These are phyloP conservation scores for Clavispora carvajalis DNA, from an alignment of 805 yeast genomes.

Conservation along the genomic window DNA sequence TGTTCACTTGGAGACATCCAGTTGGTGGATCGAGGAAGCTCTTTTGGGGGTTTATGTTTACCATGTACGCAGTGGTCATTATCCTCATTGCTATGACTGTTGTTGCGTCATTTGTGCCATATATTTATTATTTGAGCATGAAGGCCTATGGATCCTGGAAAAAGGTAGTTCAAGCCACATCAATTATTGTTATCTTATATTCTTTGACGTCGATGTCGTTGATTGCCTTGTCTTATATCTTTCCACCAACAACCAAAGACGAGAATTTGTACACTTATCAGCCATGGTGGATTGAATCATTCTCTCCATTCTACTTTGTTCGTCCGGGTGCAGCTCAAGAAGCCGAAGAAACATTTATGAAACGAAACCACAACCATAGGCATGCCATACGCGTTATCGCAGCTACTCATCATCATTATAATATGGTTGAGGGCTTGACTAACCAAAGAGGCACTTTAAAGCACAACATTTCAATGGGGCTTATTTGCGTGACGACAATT, in stretches of 20 bases:
- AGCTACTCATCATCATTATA: slow-evolving; percentile 43
- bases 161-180: slow-evolving; percentile 25
- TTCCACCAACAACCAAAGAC: slow-evolving; percentile 51
- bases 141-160: slow-evolving; percentile 17
- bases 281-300: slow-evolving; percentile 76
- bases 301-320: slow-evolving; percentile 54
- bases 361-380: slow-evolving; percentile 42
- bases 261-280: slow-evolving; percentile 54
- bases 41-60: slow-evolving; percentile 18
- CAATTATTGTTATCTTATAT: slow-evolving; percentile 36
- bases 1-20: slow-evolving; percentile 24
- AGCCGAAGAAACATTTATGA: slow-evolving; percentile 44
- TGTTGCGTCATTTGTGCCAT: slow-evolving; percentile 15
- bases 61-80: slow-evolving; percentile 13
- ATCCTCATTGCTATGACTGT: slow-evolving; percentile 14
- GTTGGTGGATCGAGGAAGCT: slow-evolving; percentile 19
- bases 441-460: slow-evolving; percentile 38
- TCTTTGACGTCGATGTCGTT: slow-evolving; percentile 49
- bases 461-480: slow-evolving; percentile 48
- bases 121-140: slow-evolving; percentile 11
- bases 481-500: slow-evolving; percentile 43
- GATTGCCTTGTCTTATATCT: slow-evolving; percentile 45
- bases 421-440: slow-evolving; percentile 34
- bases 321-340: slow-evolving; percentile 44
- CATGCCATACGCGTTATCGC: slow-evolving; percentile 58